phyloP scores from a whole-genome alignment of 1,284 basidiomycete species.

The Filobasidium uniguttulatum region DNA sequence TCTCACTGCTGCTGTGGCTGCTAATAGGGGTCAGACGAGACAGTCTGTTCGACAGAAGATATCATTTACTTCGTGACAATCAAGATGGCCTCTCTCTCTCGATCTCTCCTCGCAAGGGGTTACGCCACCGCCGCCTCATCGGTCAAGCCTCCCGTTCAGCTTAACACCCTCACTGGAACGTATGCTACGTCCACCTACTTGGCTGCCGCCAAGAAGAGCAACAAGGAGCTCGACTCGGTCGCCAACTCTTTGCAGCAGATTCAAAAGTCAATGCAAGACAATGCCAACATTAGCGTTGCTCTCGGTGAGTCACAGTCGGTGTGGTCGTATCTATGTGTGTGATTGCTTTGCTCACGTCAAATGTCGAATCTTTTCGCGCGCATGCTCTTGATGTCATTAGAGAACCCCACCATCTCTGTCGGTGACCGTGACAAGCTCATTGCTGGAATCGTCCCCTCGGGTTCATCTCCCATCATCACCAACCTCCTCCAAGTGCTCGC shows the following conservation, averaged over 20 bases:
- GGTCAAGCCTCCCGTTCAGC: constrained; percentile 34
- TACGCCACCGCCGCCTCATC: constrained; percentile 26
- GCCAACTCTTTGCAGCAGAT: constrained; percentile 68
- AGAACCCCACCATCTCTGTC: constrained; percentile 76
- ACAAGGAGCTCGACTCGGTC: constrained; percentile 48
- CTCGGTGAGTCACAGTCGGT: constrained; percentile 39
- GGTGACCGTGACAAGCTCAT: constrained; percentile 63
- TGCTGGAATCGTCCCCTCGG: constrained; percentile 48
- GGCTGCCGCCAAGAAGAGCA: constrained; percentile 76
- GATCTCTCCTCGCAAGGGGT: constrained; percentile 30
- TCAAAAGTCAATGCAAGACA: constrained; percentile 50
- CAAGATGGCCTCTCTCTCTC: constrained; percentile 32
- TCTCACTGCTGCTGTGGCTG: too few species aligned
- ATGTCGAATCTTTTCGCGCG: not conserved
- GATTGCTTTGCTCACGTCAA: not conserved
- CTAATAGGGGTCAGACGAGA: too few species aligned
- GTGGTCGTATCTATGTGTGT: not conserved
- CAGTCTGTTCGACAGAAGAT: too few species aligned
- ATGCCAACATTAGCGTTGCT: constrained; percentile 54
- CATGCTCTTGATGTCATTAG: not conserved
- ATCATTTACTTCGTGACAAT: too few species aligned
- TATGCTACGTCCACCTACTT: constrained; percentile 91
- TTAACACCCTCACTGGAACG: constrained; percentile 47
- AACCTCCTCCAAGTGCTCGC: constrained; percentile 84
- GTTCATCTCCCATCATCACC: constrained; percentile 67